Percentiles rank a stretch among this genome's conserved stretches.
Conservation (phyloP, 306 rosid species). For the Prunus mira region DNA sequence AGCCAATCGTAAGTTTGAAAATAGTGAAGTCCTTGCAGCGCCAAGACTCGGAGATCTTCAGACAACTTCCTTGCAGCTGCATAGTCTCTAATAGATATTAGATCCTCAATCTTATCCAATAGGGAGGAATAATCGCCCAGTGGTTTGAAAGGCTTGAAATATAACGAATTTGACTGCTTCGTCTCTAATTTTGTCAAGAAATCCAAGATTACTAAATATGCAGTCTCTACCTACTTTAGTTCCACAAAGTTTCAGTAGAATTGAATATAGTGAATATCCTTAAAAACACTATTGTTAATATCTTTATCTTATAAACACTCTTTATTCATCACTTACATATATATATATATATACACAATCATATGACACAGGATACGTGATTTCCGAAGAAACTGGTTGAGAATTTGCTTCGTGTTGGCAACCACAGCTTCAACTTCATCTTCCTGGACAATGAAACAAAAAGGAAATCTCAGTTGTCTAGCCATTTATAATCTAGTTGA, state of each 20-base stretch:
- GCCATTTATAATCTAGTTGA: background rate
- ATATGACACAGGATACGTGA: conserved; percentile 60
- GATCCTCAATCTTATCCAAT: conserved; percentile 63
- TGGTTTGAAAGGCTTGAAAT: conserved; percentile 84
- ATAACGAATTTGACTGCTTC: conserved; percentile 59
- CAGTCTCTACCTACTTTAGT: background rate
- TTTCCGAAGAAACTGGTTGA: conserved; percentile 76
- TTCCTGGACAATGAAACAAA: conserved; percentile 39
- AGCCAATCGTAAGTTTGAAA: conserved; percentile 94
- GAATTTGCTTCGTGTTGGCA: conserved; percentile 70
- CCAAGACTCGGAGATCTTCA: conserved; percentile 69
- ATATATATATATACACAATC: background rate
- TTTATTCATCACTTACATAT: background rate
- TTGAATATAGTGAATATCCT: background rate
- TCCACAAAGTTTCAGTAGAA: background rate
- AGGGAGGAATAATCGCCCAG: conserved; percentile 54
- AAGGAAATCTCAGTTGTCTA: conserved; percentile 20
- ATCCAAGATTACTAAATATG: conserved; percentile 24
- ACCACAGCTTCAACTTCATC: conserved; percentile 88
- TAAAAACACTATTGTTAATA: background rate
- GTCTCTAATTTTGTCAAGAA: conserved; percentile 68
- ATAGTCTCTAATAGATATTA: conserved; percentile 56
- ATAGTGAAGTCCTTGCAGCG: conserved; percentile 83
- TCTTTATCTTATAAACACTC: too few species aligned
- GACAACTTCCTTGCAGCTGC: conserved; percentile 66